Conservation (phyloP, 1,284 basidiomycete genomes). For the Cronartium quercuum region DNA sequence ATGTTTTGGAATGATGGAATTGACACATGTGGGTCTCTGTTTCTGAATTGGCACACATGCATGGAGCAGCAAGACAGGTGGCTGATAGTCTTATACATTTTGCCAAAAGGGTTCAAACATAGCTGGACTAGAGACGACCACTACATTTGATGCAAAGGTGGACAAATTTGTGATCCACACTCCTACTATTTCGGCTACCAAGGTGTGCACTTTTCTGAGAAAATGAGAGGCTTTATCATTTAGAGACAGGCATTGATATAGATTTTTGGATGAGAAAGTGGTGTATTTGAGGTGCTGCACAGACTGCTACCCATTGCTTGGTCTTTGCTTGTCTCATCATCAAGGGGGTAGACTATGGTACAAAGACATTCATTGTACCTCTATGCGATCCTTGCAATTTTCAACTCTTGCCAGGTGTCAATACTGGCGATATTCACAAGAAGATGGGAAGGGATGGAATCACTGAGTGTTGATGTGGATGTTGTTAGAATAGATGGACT, state of each 20-base stretch:
- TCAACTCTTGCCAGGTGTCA: constrained; percentile 53
- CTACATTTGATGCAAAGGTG: constrained; percentile 54
- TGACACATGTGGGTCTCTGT: constrained; percentile 43
- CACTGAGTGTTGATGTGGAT: constrained; percentile 42
- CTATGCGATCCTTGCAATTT: constrained; percentile 55
- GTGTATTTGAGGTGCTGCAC: constrained; percentile 59
- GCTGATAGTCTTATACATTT: constrained; percentile 42
- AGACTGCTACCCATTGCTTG: constrained; percentile 57
- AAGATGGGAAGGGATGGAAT: constrained; percentile 60
- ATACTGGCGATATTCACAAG: constrained; percentile 58
- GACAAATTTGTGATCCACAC: constrained; percentile 59
- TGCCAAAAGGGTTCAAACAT: constrained; percentile 55
- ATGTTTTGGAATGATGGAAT: constrained; percentile 57
- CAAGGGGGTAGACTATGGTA: constrained; percentile 55
- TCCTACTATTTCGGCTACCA: constrained; percentile 54
- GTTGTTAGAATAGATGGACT: neutral
- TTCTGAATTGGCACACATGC: neutral
- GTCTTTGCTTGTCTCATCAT: constrained; percentile 57
- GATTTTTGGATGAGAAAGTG: no score
- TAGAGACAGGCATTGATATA: no score
- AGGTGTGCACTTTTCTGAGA: no score
- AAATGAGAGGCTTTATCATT: neutral
- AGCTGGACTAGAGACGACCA: constrained; percentile 58
- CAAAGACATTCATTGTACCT: constrained; percentile 58
- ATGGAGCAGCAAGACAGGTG: neutral